phyloP scores from a whole-genome alignment of 2,329 filamentous ascomycete species.

The Clonostachys chloroleuca region DNA sequence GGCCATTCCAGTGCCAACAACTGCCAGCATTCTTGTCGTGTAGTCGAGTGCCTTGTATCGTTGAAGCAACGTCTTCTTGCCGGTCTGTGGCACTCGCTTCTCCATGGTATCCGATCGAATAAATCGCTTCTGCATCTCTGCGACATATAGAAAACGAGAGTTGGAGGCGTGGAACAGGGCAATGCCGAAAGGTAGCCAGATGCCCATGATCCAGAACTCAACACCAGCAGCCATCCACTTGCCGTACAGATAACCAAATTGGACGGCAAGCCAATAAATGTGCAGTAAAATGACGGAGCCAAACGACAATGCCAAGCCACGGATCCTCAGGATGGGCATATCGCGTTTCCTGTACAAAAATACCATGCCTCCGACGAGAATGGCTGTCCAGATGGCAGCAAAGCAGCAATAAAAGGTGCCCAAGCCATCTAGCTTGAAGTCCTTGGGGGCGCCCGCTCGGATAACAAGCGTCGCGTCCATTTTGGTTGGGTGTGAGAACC shows the following conservation, averaged over 20 bases:
- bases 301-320: constrained; percentile 32
- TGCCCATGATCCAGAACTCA: constrained; percentile 63
- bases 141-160: constrained; percentile 52
- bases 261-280: constrained; percentile 31
- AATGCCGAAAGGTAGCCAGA: constrained; percentile 59
- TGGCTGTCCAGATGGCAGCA: constrained; percentile 4
- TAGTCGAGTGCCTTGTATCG: constrained; percentile 36
- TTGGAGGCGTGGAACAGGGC: constrained; percentile 63
- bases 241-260: constrained; percentile 28
- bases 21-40: constrained; percentile 40
- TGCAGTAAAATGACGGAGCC: constrained; percentile 30
- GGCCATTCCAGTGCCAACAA: constrained; percentile 48
- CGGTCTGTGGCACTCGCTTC: constrained; percentile 1
- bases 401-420: constrained; percentile 5
- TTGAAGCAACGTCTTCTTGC: constrained; percentile 19
- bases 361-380: constrained; percentile 21
- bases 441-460: neutral
- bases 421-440: constrained; percentile 2
- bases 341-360: constrained; percentile 28
- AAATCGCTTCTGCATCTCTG: constrained; percentile 39
- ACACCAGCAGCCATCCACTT: constrained; percentile 36
- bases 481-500: too few species aligned
- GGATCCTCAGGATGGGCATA: constrained; percentile 29
- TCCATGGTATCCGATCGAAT: constrained; percentile 5
- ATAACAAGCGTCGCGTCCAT: neutral